A percentile compares a stretch with the other conserved stretches of the same genome.
phyloP scores from a whole-genome alignment of 1,284 basidiomycete genomes.

The Taiwanofungus camphoratus region DNA sequence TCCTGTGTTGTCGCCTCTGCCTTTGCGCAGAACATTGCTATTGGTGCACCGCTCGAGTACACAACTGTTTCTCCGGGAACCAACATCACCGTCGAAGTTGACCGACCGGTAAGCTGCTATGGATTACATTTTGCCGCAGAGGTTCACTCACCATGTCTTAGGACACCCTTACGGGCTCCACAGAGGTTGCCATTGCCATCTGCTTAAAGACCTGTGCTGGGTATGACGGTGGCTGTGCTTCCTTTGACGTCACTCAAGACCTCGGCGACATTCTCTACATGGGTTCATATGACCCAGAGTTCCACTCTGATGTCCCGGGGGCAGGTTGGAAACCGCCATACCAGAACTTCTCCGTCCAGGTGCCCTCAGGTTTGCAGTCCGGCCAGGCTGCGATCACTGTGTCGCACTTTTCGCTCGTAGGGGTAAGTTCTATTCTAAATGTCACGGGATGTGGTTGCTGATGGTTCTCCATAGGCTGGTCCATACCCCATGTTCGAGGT shows the following conservation, averaged over 20 bases:
- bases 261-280: constrained; percentile 41
- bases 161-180: constrained; percentile 33
- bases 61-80: constrained; percentile 30
- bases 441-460: not conserved
- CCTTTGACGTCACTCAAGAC: constrained; percentile 25
- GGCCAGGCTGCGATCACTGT: constrained; percentile 35
- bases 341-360: constrained; percentile 46
- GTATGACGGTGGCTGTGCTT: constrained; percentile 20
- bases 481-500: constrained; percentile 6
- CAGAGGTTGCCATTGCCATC: constrained; percentile 42
- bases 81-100: constrained; percentile 36
- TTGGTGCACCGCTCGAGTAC: constrained; percentile 33
- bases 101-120: constrained; percentile 34
- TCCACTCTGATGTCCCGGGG: constrained; percentile 16
- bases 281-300: constrained; percentile 37
- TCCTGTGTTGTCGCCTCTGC: constrained; percentile 20
- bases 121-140: not conserved
- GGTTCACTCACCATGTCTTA: constrained; percentile 12
- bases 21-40: constrained; percentile 36
- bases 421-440: constrained; percentile 30
- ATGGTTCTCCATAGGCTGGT: constrained; percentile 2
- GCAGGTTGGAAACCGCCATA: constrained; percentile 31
- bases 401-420: constrained; percentile 39
- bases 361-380: constrained; percentile 29
- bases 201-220: constrained; percentile 31